These are phyloP conservation scores for Daldinia concentrica DNA, from an alignment of 495 filamentous ascomycete species.

Conservation along the genomic window DNA sequence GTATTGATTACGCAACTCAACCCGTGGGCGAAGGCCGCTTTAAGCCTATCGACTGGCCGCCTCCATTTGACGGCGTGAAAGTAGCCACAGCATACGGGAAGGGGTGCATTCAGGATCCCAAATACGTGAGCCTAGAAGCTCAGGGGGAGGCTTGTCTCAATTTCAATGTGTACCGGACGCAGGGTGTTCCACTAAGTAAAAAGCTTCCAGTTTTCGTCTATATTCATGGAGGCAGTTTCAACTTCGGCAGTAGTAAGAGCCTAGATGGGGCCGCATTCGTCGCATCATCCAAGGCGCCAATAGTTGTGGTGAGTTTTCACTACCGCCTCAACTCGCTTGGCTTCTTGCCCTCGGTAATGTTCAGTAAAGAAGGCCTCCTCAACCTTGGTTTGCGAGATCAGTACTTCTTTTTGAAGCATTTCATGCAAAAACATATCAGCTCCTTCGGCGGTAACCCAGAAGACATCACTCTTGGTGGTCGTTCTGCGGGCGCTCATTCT, in stretches of 20 bases:
- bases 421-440: constrained; percentile 66
- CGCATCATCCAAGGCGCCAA: constrained; percentile 59
- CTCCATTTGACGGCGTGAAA: constrained; percentile 29
- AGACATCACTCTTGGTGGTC: constrained; percentile 70
- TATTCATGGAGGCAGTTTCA: constrained; percentile 64
- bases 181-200: constrained; percentile 40
- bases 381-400: constrained; percentile 77
- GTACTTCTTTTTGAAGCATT: constrained; percentile 65
- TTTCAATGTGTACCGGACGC: constrained; percentile 58
- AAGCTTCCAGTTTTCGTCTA: constrained; percentile 68
- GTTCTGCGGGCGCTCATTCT: constrained; percentile 72
- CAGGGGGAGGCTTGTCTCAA: constrained; percentile 60
- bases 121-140: constrained; percentile 22
- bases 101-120: constrained; percentile 29
- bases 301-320: constrained; percentile 70
- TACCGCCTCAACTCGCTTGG: constrained; percentile 74
- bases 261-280: constrained; percentile 60
- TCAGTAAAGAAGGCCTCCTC: constrained; percentile 63
- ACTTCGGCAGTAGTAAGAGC: constrained; percentile 52
- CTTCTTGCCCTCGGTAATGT: constrained; percentile 65
- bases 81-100: constrained; percentile 30
- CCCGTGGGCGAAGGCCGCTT: constrained; percentile 37
- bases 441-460: constrained; percentile 69
- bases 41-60: constrained; percentile 34
- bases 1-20: constrained; percentile 39